A percentile compares a stretch with the other conserved stretches of the same genome.
Conservation (phyloP, 345 rosid species). For the Acer saccharum region DNA sequence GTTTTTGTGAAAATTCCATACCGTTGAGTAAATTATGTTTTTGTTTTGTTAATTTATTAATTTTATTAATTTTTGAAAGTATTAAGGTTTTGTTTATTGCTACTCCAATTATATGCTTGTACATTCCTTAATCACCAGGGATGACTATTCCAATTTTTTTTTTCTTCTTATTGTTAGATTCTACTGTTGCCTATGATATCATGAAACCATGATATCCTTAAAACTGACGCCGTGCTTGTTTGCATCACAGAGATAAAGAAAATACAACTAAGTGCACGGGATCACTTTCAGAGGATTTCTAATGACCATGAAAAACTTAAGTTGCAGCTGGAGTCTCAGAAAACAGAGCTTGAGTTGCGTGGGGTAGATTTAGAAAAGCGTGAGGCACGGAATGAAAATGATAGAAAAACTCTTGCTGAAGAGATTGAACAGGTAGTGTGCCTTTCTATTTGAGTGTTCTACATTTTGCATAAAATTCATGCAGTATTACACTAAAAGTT, state of each 20-base stretch:
- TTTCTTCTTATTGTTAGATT: background rate
- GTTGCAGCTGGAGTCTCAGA: conserved; percentile 72
- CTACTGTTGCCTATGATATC: background rate
- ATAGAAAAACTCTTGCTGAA: conserved; percentile 56
- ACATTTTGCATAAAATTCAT: background rate
- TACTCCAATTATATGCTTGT: background rate
- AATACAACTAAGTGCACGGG: conserved; percentile 70
- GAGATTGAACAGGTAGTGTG: conserved; percentile 72
- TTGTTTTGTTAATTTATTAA: background rate
- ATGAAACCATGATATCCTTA: background rate
- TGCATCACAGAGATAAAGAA: conserved; percentile 66
- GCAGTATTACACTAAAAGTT: background rate
- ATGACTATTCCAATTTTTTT: background rate
- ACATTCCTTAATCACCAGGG: background rate
- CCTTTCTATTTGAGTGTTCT: conserved; percentile 18
- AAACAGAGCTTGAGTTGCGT: conserved; percentile 69
- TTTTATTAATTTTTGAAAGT: no score
- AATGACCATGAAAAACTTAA: conserved; percentile 87
- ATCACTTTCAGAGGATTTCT: conserved; percentile 76
- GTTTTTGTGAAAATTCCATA: conserved; percentile 13
- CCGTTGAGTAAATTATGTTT: background rate
- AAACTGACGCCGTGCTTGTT: conserved; percentile 11
- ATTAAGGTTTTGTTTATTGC: background rate
- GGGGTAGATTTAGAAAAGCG: conserved; percentile 72
- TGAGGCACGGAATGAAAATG: conserved; percentile 84